These are phyloP conservation scores for Bathelium albidoporum DNA, from an alignment of 495 filamentous ascomycete species.

Conservation along the genomic window DNA sequence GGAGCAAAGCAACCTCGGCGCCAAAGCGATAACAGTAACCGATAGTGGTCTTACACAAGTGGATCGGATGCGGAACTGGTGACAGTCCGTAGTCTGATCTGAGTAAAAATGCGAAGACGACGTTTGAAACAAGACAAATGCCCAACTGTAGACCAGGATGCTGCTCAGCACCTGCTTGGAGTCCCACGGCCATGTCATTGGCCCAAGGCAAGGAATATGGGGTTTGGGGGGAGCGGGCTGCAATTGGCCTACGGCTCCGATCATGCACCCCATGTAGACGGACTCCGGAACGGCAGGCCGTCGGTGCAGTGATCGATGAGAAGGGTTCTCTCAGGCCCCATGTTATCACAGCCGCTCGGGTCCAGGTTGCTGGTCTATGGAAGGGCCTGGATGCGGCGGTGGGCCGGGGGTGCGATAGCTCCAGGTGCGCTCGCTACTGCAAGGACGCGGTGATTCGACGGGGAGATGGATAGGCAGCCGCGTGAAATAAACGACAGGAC, in stretches of 20 bases:
- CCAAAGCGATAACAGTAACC: too few species aligned
- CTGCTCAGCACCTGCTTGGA: neutral
- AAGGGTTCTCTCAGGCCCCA: neutral
- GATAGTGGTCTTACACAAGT: too few species aligned
- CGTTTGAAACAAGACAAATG: neutral
- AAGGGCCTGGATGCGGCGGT: neutral
- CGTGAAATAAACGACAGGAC: neutral
- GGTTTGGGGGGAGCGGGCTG: neutral
- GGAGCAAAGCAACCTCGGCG: too few species aligned
- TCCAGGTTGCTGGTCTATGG: constrained; percentile 2
- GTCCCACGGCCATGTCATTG: neutral
- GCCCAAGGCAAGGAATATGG: neutral
- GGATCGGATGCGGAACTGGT: neutral
- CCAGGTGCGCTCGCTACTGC: constrained; percentile 1
- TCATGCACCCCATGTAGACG: neutral
- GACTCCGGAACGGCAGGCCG: neutral
- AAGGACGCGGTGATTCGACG: constrained; percentile 4
- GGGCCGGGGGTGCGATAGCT: neutral
- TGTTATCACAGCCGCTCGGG: constrained; percentile 4
- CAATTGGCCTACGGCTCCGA: neutral
- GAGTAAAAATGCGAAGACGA: neutral
- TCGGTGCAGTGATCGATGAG: neutral
- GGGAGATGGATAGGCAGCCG: neutral
- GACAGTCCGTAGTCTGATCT: neutral
- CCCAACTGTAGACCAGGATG: neutral